These are phyloP conservation scores for Pseudocercospora fijiensis DNA, from an alignment of 2,329 filamentous ascomycete species.

Conservation along the genomic window DNA sequence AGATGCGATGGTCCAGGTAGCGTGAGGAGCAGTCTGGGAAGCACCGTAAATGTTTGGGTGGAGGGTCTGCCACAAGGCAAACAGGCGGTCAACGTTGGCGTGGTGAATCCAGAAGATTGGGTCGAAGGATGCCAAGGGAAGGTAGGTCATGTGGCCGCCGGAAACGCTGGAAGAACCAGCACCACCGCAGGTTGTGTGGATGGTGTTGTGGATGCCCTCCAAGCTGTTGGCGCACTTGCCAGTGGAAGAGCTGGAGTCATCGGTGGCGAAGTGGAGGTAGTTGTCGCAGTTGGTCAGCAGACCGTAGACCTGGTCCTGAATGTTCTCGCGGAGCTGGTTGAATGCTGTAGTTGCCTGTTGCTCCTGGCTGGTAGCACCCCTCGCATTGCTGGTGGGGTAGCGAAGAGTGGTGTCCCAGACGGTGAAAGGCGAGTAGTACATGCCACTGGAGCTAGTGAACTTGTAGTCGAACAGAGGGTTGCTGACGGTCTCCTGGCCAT, in stretches of 20 bases:
- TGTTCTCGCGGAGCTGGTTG: constrained; percentile 31
- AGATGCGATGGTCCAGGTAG: constrained; percentile 61
- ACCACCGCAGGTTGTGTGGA: constrained; percentile 37
- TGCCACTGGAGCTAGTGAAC: constrained; percentile 23
- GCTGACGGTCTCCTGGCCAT: constrained; percentile 29
- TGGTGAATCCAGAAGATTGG: constrained; percentile 79
- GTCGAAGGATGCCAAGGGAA: constrained; percentile 71
- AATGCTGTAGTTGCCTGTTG: constrained; percentile 25
- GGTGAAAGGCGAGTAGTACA: constrained; percentile 35
- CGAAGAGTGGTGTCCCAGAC: constrained; percentile 35
- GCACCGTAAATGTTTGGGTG: constrained; percentile 67
- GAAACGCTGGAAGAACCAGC: constrained; percentile 19
- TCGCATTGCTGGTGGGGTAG: constrained; percentile 33
- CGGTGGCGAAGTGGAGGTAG: constrained; percentile 36
- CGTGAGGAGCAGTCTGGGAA: constrained; percentile 53
- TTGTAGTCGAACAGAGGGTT: constrained; percentile 33
- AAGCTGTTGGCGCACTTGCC: constrained; percentile 35
- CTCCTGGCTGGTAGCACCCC: constrained; percentile 26
- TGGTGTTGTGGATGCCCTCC: constrained; percentile 40
- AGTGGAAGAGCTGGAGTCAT: constrained; percentile 27
- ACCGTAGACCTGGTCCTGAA: constrained; percentile 38
- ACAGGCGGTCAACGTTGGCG: constrained; percentile 68
- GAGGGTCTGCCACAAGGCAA: constrained; percentile 75
- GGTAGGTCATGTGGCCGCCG: constrained; percentile 66
- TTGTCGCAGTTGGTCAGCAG: constrained; percentile 37